Evolutionary conservation across 2,329 filamentous ascomycete genomes (phyloP).

Genomic region (Lachnellula cervina): DNA sequence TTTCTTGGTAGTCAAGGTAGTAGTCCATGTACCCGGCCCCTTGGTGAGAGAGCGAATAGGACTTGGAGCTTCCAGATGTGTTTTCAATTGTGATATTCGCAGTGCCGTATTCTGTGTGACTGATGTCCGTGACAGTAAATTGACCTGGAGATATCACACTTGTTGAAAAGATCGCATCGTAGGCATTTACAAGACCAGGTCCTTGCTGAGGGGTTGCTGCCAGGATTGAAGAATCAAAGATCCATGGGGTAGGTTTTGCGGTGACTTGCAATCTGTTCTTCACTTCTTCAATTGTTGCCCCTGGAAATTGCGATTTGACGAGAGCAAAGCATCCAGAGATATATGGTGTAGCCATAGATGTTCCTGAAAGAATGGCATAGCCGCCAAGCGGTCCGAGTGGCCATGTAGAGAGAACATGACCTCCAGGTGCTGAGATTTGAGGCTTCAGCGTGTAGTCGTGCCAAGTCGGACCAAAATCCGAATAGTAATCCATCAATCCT

Average conservation of each 20-base stretch:
- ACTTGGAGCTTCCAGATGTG: constrained; percentile 13
- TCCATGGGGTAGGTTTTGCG: constrained; percentile 26
- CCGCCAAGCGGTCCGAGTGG: constrained; percentile 28
- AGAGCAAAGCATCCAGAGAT: constrained; percentile 33
- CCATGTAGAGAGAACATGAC: constrained; percentile 34
- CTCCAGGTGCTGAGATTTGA: constrained; percentile 32
- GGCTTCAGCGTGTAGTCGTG: constrained; percentile 13
- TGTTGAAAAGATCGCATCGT: constrained; percentile 27
- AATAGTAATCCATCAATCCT: constrained; percentile 18
- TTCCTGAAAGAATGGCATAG: constrained; percentile 34
- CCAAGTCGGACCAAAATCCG: constrained; percentile 18
- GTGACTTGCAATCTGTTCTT: constrained; percentile 30
- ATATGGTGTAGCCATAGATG: constrained; percentile 36
- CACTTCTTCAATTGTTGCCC: constrained; percentile 27
- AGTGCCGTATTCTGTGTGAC: constrained; percentile 5
- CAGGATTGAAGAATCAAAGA: constrained; percentile 26
- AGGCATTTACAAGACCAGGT: constrained; percentile 32
- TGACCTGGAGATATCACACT: constrained; percentile 23
- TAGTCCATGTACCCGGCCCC: constrained; percentile 24
- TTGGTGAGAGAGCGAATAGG: constrained; percentile 23
- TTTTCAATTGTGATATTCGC: constrained; percentile 28
- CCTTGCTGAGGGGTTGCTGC: constrained; percentile 33
- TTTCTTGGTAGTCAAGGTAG: constrained; percentile 9
- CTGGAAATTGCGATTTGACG: constrained; percentile 32
- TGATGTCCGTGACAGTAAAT: constrained; percentile 16